Evolutionary conservation across 2,329 filamentous ascomycete genomes (phyloP).

Genomic region (Aspergillus chevalieri): DNA sequence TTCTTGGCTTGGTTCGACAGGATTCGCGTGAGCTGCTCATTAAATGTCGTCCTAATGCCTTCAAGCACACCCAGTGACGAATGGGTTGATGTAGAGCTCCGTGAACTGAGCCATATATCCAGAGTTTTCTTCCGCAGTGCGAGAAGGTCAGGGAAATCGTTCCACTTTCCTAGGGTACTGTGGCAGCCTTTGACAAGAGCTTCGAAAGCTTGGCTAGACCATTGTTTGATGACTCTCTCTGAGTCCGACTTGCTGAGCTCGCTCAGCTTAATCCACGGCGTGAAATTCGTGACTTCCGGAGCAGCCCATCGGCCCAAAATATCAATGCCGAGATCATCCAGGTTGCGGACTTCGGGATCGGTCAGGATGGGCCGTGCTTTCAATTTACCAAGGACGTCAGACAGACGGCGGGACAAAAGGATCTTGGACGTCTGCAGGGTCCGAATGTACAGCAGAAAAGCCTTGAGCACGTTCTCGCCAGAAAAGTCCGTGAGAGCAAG

Average conservation of each 20-base stretch:
- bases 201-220: conserved; percentile 58
- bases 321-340: conserved; percentile 71
- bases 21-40: conserved; percentile 59
- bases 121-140: conserved; percentile 64
- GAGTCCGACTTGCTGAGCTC: conserved; percentile 60
- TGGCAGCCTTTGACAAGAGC: conserved; percentile 58
- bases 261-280: conserved; percentile 78
- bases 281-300: conserved; percentile 77
- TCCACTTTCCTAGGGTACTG: conserved; percentile 53
- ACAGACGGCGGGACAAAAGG: conserved; percentile 65
- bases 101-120: conserved; percentile 66
- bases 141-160: conserved; percentile 63
- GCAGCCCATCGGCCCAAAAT: conserved; percentile 73
- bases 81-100: conserved; percentile 53
- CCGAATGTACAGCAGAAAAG: conserved; percentile 66
- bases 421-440: conserved; percentile 73
- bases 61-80: conserved; percentile 60
- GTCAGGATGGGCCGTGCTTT: conserved; percentile 66
- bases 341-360: conserved; percentile 58
- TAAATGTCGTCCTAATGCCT: conserved; percentile 62
- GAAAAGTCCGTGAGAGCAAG: conserved; percentile 50
- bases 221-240: conserved; percentile 55
- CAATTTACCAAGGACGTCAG: conserved; percentile 61
- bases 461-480: conserved; percentile 53
- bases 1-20: conserved; percentile 58